Base-by-base conservation (phyloP, 148 eudicot genomes). In the Pharnaceum exiguum region DNA sequence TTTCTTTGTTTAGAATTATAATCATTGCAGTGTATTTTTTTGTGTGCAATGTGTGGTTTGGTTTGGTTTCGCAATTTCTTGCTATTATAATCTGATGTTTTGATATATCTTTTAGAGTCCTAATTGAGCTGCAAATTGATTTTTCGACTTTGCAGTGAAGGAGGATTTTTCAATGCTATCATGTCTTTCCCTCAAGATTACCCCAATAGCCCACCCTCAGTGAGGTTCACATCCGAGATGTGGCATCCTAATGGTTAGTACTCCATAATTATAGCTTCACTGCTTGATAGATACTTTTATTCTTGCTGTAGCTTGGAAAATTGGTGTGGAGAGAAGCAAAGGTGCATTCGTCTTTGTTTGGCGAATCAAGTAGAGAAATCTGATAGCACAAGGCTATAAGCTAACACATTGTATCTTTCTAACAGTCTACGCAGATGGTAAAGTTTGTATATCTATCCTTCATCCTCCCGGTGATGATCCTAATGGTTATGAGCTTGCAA, bases 201-300 rank as follows among this genome's bases (percentile, higher is more conserved):
- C 57, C 96, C 96, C 0, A 82, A 77, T 52, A 88, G 89, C 67
- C 96, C 96, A 36, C 93, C 96, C 43, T 60, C 84, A 22, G 86
- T 88, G 71, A 76, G 73, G 70, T 88, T 88, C 72, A 82, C 91
- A 32, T 88, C 96, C 8, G 93, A 88, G 45, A 33, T 88, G 25
- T 87, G 95, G 95, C 95, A 87, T 77, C 95, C 95, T 28, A 87
- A 87, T 75, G 95, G 95, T 87, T 24, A 66, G 79, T 75, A 36
- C 21, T 19, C 9, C 2, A 33, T 19, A 10, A 5, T 15, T 19
- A 26, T 7, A 10, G 28, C 28, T 58, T 5, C 15, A 40, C 10
- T 3, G 61, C n/a, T 27, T 57, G 36, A 39, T 45, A 27, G 35
- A 39, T 36, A 55, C 27, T 8, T 18, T 16, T 25, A 2, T 30